Evolutionary conservation across 1,139 yeast species (phyloP).

Genomic region (Yamadazyma blattariae): DNA sequence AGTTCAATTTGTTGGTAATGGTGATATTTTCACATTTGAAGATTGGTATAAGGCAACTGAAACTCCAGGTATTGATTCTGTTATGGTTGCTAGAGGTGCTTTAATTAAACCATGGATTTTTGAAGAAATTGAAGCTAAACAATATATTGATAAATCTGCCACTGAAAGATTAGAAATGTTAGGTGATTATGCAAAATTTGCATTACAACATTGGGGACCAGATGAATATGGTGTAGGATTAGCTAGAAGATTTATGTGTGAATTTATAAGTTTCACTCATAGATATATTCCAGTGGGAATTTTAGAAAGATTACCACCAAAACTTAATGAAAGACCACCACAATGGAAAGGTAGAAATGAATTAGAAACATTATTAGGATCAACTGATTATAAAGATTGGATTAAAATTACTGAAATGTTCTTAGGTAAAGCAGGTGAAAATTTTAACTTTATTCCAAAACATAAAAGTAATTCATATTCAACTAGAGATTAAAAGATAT

Average conservation of each 20-base stretch:
- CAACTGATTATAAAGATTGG: conserved; percentile 89
- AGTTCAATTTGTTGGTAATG: conserved; percentile 80
- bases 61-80: conserved; percentile 77
- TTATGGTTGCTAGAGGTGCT: conserved; percentile 98
- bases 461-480: conserved; percentile 78
- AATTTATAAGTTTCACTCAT: conserved; percentile 89
- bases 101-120: conserved; percentile 98
- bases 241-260: conserved; percentile 90
- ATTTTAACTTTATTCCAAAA: conserved; percentile 82
- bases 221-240: conserved; percentile 91
- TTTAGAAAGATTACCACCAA: conserved; percentile 83
- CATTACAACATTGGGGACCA: conserved; percentile 96
- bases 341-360: conserved; percentile 94
- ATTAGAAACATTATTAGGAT: conserved; percentile 83
- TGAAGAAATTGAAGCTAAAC: conserved; percentile 88
- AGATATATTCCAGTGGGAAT: conserved; percentile 94
- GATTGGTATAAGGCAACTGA: conserved; percentile 85
- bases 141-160: conserved; percentile 87
- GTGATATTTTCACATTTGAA: conserved; percentile 82
- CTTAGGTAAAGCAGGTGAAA: conserved; percentile 76
- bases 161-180: conserved; percentile 80
- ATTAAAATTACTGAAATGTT: conserved; percentile 95
- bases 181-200: conserved; percentile 66
- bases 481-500: too few relatives aligned
- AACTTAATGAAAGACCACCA: conserved; percentile 90